A percentile compares a stretch with the other conserved stretches of the same genome.
phyloP scores from a whole-genome alignment of 2,329 filamentous ascomycete species.

The Pseudogymnoascus sp. region DNA sequence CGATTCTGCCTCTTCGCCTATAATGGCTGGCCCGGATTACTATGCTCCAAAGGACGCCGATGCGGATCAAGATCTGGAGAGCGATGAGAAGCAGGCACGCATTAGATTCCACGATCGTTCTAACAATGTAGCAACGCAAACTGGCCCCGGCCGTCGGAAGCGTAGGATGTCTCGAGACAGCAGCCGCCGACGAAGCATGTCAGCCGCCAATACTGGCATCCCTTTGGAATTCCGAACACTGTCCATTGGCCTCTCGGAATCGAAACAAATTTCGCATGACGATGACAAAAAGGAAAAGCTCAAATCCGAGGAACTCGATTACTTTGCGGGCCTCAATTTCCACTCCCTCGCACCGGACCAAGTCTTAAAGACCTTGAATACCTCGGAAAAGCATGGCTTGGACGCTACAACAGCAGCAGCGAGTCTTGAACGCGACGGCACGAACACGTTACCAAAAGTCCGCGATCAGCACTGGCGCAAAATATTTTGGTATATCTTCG shows the following conservation, averaged over 20 bases:
- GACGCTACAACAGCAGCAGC: constrained; percentile 28
- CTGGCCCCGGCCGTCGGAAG: background rate
- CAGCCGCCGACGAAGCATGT: background rate
- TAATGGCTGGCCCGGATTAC: background rate
- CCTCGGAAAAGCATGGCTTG: constrained; percentile 29
- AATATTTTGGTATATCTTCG: constrained; percentile 37
- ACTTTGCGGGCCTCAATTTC: constrained; percentile 34
- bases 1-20: background rate
- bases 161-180: background rate
- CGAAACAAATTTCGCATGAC: constrained; percentile 17
- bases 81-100: background rate
- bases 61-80: background rate
- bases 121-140: background rate
- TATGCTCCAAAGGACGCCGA: background rate
- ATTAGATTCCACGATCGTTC: background rate
- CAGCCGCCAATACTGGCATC: constrained; percentile 20
- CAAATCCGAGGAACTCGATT: constrained; percentile 33
- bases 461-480: constrained; percentile 38
- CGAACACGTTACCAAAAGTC: constrained; percentile 34
- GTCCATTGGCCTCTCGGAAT: constrained; percentile 33
- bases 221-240: constrained; percentile 35
- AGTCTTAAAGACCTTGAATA: constrained; percentile 35
- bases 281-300: constrained; percentile 22
- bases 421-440: constrained; percentile 34
- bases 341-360: constrained; percentile 31